Evolutionary conservation across 306 rosid genomes (phyloP).

Genomic region (Notholithocarpus densiflorus): DNA sequence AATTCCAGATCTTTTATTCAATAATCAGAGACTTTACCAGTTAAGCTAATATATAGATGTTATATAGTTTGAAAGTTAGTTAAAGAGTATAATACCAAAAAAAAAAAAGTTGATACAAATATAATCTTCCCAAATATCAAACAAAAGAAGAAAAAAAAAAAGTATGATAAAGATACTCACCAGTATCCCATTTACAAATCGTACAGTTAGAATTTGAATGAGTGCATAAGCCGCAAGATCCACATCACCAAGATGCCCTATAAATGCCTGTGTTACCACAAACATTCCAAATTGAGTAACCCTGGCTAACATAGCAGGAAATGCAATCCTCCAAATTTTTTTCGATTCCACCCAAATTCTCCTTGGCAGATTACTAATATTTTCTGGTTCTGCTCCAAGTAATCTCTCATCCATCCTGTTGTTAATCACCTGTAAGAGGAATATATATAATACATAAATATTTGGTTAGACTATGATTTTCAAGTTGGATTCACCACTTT

Average conservation of each 20-base stretch:
- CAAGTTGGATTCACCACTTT: neutral
- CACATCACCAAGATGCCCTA: constrained; percentile 47
- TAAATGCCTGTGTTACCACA: constrained; percentile 50
- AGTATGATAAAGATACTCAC: neutral
- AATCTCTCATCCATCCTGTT: constrained; percentile 8
- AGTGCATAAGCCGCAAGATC: constrained; percentile 60
- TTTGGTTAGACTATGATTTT: neutral
- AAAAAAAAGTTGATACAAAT: neutral
- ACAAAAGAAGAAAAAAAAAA: neutral
- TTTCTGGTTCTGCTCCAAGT: constrained; percentile 2
- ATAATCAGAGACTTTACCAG: no score
- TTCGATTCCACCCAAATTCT: constrained; percentile 45
- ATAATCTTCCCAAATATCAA: neutral
- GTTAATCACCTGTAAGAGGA: neutral
- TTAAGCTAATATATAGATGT: no score
- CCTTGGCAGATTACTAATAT: neutral
- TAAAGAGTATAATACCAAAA: neutral
- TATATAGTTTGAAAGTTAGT: neutral
- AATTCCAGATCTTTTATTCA: no score
- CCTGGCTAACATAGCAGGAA: constrained; percentile 51
- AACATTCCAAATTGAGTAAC: constrained; percentile 45
- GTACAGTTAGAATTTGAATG: constrained; percentile 38
- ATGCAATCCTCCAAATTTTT: constrained; percentile 45
- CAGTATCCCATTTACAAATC: constrained; percentile 53
- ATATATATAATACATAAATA: neutral